phyloP scores from a whole-genome alignment of 2,329 filamentous ascomycete species.

The Epichloe gansuensis region DNA sequence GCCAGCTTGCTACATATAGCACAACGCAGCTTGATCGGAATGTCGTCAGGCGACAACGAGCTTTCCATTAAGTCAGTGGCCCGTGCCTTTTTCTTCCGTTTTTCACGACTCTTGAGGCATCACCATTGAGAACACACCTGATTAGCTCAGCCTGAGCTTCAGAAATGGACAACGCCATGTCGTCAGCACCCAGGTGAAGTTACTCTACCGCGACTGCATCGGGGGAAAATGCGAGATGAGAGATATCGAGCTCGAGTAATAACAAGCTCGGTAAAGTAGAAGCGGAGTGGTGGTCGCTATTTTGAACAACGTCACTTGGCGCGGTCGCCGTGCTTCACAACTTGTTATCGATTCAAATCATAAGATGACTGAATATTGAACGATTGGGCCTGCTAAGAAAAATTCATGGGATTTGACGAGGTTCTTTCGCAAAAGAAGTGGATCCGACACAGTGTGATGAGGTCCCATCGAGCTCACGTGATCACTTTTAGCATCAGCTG shows the following conservation, averaged over 20 bases:
- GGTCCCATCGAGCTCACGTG: slow-evolving; percentile 9
- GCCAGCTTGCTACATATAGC: slow-evolving; percentile 85
- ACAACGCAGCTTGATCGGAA: slow-evolving; percentile 93
- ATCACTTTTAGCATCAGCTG: background rate
- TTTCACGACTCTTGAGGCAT: background rate
- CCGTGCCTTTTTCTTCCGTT: background rate
- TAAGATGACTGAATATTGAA: slow-evolving; percentile 1
- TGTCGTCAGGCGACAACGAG: slow-evolving; percentile 66
- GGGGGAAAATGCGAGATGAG: slow-evolving; percentile 1
- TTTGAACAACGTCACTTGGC: background rate
- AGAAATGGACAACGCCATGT: slow-evolving; percentile 26
- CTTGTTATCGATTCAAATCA: slow-evolving; percentile 4
- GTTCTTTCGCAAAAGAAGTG: slow-evolving; percentile 10
- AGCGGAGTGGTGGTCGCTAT: background rate
- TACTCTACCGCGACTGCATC: slow-evolving; percentile 8
- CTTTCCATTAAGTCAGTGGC: slow-evolving; percentile 30
- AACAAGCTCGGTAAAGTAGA: background rate
- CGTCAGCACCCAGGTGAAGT: slow-evolving; percentile 9
- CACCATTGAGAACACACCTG: slow-evolving; percentile 27
- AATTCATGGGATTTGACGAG: slow-evolving; percentile 10
- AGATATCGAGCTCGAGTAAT: background rate
- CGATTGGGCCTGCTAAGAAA: background rate
- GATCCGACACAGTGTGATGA: background rate
- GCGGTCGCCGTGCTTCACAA: slow-evolving; percentile 2
- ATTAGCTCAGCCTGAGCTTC: slow-evolving; percentile 47